Evolutionary conservation across 768 basidiomycete species (phyloP), one percentile per base, ranked within the genome.

Genomic region (Suillus discolor): DNA sequence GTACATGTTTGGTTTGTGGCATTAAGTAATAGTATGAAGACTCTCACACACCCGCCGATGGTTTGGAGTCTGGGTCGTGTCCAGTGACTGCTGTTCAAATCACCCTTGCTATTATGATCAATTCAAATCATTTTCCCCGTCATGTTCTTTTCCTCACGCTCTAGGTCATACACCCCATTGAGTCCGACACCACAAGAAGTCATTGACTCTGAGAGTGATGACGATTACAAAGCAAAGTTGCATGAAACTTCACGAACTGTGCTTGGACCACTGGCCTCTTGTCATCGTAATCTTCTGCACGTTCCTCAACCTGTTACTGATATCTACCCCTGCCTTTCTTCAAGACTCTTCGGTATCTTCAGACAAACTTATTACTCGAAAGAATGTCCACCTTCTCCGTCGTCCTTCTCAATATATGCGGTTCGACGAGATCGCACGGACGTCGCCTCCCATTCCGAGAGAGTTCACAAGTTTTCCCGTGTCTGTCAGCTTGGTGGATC

Each of bases 71-170:
- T 45, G 44, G 36, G 36, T 34, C 34, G 7, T n/a, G 20, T 15
- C 25, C 23, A 51, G 11, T 75, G 36, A 36, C 49, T 28, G 49
- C 25, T 31, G 4, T 28, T 54, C 28, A 20, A 54, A 54, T 31
- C 18, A 31, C 51, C 51, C 3, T 18, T 54, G 53, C 31, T 5
- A 55, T 6, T 20, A 55, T 55, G 54, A 31, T 34, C 54, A 55
- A 20, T 31, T 13, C 18, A 34, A 55, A 11, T 11, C 31, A 3
- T 55, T 55, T 31, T 34, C 54, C 20, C 54, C 20, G 6, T n/a
- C 31, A 55, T 55, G 54, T 20, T 55, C 54, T 34, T 55, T 34
- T n/a, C 31, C 31, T 34, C 54, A 20, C 34, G 28, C 53, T 28
- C 53, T 1, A 25, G 18, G 18, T 3, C 47, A 13, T 34, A 55